phyloP scores from a whole-genome alignment of 352 stramenopile genomes.

The Phytophthora vignae region DNA sequence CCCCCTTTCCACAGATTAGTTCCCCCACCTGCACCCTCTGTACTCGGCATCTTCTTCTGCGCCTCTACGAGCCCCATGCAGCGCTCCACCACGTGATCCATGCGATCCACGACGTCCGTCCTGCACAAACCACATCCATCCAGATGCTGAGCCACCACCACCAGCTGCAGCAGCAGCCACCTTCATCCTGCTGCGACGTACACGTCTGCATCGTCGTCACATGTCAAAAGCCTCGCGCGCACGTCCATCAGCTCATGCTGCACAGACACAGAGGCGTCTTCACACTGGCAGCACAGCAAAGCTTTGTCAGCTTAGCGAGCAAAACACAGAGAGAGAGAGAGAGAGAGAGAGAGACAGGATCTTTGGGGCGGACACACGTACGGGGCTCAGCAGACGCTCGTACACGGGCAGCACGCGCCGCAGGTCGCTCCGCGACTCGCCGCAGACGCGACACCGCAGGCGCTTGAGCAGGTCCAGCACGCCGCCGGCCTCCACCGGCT shows the following conservation, averaged over 20 bases:
- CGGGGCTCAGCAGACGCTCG: slow-evolving; percentile 59
- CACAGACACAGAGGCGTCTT: slow-evolving; percentile 14
- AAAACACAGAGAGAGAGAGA: neutral
- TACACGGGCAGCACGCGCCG: slow-evolving; percentile 47
- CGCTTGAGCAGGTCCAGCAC: slow-evolving; percentile 54
- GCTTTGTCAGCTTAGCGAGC: neutral
- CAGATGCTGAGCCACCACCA: neutral
- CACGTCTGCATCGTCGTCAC: slow-evolving; percentile 28
- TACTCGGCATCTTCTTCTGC: slow-evolving; percentile 17
- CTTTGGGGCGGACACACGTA: slow-evolving; percentile 24
- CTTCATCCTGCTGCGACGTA: slow-evolving; percentile 15
- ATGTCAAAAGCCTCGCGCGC: slow-evolving; percentile 27
- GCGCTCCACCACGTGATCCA: slow-evolving; percentile 48
- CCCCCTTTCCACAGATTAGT: neutral
- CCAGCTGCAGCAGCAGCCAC: neutral
- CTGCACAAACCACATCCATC: slow-evolving; percentile 19
- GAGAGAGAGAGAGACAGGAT: no score
- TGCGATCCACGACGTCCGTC: slow-evolving; percentile 37
- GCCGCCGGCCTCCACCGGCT: slow-evolving; percentile 1
- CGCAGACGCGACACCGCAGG: slow-evolving; percentile 43
- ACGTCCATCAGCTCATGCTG: slow-evolving; percentile 39
- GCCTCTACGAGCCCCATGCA: slow-evolving; percentile 34
- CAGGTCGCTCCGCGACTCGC: slow-evolving; percentile 34
- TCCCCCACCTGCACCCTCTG: slow-evolving; percentile 8
- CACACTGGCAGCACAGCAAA: slow-evolving; percentile 2